Percentiles rank a stretch among this genome's conserved stretches.
These are phyloP conservation scores for Skeletonema menzelii DNA, from an alignment of 108 stramenopile genomes.

Conservation along the genomic window DNA sequence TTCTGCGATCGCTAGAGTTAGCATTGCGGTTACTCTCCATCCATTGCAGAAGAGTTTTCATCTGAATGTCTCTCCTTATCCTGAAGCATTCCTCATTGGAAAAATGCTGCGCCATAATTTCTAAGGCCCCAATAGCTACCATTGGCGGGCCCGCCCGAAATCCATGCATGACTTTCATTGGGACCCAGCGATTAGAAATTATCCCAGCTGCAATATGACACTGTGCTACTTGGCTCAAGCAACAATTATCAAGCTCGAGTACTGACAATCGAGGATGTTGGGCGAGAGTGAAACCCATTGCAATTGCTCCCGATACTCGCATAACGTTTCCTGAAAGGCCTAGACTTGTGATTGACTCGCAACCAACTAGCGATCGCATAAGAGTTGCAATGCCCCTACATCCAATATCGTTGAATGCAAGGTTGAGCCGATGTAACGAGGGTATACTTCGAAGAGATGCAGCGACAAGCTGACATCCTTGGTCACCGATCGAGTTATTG, in stretches of 20 bases:
- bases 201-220: constrained; percentile 89
- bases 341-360: constrained; percentile 81
- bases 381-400: constrained; percentile 81
- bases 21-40: constrained; percentile 73
- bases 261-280: constrained; percentile 83
- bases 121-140: constrained; percentile 82
- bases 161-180: constrained; percentile 81
- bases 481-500: constrained; percentile 87
- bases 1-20: constrained; percentile 38
- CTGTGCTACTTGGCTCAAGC: constrained; percentile 85
- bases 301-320: constrained; percentile 83
- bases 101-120: constrained; percentile 64
- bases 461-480: constrained; percentile 88
- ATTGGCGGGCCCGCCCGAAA: constrained; percentile 85
- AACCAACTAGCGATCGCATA: constrained; percentile 79
- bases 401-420: constrained; percentile 88
- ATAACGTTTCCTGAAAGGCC: constrained; percentile 85
- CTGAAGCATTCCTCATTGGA: constrained; percentile 87
- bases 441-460: constrained; percentile 82
- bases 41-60: constrained; percentile 84
- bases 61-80: constrained; percentile 81
- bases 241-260: constrained; percentile 84
- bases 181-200: constrained; percentile 88
- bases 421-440: constrained; percentile 64
- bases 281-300: constrained; percentile 81